phyloP scores from a whole-genome alignment of 495 filamentous ascomycete species.

The Talaromyces nanjingensis region DNA sequence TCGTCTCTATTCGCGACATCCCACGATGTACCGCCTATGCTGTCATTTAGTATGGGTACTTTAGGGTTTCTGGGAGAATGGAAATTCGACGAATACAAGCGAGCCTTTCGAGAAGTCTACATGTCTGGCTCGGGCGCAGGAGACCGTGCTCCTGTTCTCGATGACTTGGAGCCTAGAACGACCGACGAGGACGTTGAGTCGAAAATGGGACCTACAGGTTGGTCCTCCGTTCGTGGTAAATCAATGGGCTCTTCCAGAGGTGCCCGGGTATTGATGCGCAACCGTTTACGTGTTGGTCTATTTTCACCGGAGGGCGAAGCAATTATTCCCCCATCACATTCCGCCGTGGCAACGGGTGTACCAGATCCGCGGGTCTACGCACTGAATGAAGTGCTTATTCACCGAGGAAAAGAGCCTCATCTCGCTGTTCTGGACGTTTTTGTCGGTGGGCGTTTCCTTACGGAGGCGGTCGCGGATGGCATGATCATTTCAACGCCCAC shows the following conservation, averaged over 20 bases:
- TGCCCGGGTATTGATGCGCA: conserved; percentile 75
- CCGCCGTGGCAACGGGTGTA: conserved; percentile 5
- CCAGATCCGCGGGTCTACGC: conserved; percentile 56
- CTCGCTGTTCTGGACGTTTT: conserved; percentile 84
- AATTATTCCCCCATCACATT: conserved; percentile 21
- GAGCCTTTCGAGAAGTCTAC: conserved; percentile 86
- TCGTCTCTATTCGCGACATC: conserved; percentile 85
- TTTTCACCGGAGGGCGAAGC: conserved; percentile 55
- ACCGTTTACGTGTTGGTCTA: conserved; percentile 76
- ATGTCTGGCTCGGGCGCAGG: conserved; percentile 73
- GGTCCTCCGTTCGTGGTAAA: conserved; percentile 71
- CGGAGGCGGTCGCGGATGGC: conserved; percentile 88
- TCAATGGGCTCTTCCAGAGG: conserved; percentile 68
- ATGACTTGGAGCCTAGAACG: conserved; percentile 15
- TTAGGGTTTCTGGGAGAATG: conserved; percentile 94
- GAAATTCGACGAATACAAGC: conserved; percentile 86
- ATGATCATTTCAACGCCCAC: conserved; percentile 93
- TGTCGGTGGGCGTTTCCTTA: conserved; percentile 77
- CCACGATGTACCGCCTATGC: conserved; percentile 75
- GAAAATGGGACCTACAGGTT: conserved; percentile 41
- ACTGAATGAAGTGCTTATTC: conserved; percentile 91
- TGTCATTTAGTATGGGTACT: conserved; percentile 95
- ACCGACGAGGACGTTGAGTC: conserved; percentile 15
- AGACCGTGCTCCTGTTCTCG: conserved; percentile 33
- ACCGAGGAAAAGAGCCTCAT: conserved; percentile 83